Evolutionary conservation across 257 asterid species (phyloP), one percentile per base, ranked within the genome.

Genomic region (Nicotiana knightiana): DNA sequence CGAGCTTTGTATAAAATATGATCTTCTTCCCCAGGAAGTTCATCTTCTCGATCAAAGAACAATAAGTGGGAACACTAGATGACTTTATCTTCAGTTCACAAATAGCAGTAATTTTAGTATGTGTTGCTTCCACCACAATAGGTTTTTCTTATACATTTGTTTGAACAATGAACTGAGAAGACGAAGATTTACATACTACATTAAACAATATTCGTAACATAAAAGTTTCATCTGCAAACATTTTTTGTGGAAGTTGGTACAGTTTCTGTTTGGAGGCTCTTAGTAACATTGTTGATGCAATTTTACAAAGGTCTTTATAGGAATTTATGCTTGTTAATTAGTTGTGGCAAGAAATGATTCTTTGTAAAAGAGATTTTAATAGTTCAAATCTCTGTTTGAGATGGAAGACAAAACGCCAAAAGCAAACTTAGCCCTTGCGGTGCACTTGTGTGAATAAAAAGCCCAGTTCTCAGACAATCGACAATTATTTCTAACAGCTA

Each of bases 21-120:
- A 90, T 79, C 94, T 91, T 75, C 97, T 95, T 78, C 97, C 97
- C 61, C 98, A 92, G 77, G 89, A 92, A 83, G 95, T 95, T 76
- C 91, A 62, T 76, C 94, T 95, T 70, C 76, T 75, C 3, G 92
- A 93, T 8, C 82, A 87, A 3, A 86, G 68, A 88, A 32, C 87
- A 48, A n/a, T 84, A 70, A 59, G 73, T 15, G 87, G 85, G 71
- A 84, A 83, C 53, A 11, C 75, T 51, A 81, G 84, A 88, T 90
- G 91, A 89, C 79, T 79, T 64, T 57, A 16, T 81, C 65, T 16
- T 32, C 54, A 39, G 37, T 62, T 62, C 33, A 62, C 67, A 62
- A 12, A 26, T 11, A 62, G 17, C 16, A 26, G 16, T 33, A 26
- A 79, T 70, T 70, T 68, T 39, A 12, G 37, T 11, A 30, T 51